Evolutionary conservation across 2,329 filamentous ascomycete species (phyloP).

Genomic region (Paramyrothecium roridum): DNA sequence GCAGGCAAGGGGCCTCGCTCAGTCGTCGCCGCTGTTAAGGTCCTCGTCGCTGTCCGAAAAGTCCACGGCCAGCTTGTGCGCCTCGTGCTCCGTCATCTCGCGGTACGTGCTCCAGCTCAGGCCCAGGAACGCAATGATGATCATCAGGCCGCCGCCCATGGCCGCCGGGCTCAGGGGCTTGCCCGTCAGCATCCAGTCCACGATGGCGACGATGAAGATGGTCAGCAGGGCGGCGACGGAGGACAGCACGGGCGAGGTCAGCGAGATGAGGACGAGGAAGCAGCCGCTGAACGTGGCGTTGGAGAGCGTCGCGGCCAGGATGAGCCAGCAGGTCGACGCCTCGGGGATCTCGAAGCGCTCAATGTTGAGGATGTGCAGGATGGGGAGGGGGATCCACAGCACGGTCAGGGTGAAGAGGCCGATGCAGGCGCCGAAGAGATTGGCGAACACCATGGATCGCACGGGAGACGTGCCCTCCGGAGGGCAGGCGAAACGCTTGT

Average conservation of each 20-base stretch:
- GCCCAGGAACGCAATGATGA: slow-evolving; percentile 83
- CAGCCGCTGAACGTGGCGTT: slow-evolving; percentile 92
- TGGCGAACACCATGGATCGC: slow-evolving; percentile 96
- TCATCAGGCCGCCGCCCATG: slow-evolving; percentile 78
- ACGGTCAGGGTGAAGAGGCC: slow-evolving; percentile 81
- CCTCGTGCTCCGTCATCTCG: slow-evolving; percentile 84
- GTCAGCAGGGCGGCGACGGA: slow-evolving; percentile 91
- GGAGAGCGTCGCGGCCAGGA: slow-evolving; percentile 75
- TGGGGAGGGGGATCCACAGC: slow-evolving; percentile 86
- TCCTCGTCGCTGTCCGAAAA: slow-evolving; percentile 47
- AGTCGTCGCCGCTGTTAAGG: slow-evolving; percentile 32
- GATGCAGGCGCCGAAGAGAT: slow-evolving; percentile 84
- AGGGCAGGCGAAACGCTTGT: slow-evolving; percentile 90
- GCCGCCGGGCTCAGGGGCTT: slow-evolving; percentile 71
- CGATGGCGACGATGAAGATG: slow-evolving; percentile 92
- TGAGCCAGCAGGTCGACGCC: slow-evolving; percentile 74
- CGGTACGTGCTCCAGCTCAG: slow-evolving; percentile 88
- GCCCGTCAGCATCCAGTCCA: slow-evolving; percentile 84
- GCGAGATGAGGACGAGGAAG: slow-evolving; percentile 87
- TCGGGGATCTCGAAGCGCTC: slow-evolving; percentile 81
- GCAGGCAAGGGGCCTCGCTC: slow-evolving; percentile 4
- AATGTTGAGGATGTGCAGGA: slow-evolving; percentile 74
- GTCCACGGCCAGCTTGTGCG: slow-evolving; percentile 49
- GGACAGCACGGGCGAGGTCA: slow-evolving; percentile 89
- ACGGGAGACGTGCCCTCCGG: slow-evolving; percentile 80